Percentiles rank a stretch among this genome's conserved stretches.
phyloP scores from a whole-genome alignment of 768 basidiomycete species.

The Amanita muscaria region DNA sequence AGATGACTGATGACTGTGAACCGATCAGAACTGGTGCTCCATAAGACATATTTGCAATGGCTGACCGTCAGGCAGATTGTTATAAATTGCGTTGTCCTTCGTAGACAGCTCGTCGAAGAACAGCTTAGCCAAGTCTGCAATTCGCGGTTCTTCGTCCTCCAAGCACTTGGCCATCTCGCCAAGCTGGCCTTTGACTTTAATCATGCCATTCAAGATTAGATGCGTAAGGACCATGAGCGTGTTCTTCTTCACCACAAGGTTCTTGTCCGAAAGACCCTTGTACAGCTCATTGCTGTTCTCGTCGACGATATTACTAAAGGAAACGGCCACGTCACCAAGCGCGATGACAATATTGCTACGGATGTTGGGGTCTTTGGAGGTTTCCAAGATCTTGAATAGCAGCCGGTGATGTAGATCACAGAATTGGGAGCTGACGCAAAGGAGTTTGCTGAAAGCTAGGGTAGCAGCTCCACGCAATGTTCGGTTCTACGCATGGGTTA shows the following conservation, averaged over 20 bases:
- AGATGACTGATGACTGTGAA: constrained; percentile 84
- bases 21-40: constrained; percentile 4
- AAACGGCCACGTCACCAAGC: constrained; percentile 94
- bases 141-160: constrained; percentile 80
- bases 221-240: constrained; percentile 98
- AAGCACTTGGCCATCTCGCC: constrained; percentile 99
- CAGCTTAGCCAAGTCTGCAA: constrained; percentile 91
- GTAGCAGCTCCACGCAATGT: constrained; percentile 82
- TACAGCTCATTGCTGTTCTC: constrained; percentile 96
- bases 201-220: constrained; percentile 96
- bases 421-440: constrained; percentile 90
- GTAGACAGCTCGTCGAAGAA: constrained; percentile 96
- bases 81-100: constrained; percentile 98
- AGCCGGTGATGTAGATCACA: constrained; percentile 85
- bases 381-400: constrained; percentile 91
- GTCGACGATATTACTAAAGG: constrained; percentile 95
- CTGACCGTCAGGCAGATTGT: constrained; percentile 92
- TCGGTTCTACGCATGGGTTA: constrained; percentile 48
- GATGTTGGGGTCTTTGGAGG: constrained; percentile 81
- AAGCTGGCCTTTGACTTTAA: constrained; percentile 98
- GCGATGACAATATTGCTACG: constrained; percentile 97
- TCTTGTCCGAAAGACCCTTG: constrained; percentile 81
- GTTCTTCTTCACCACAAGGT: constrained; percentile 95
- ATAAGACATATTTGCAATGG: not conserved
- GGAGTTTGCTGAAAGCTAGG: constrained; percentile 88